phyloP scores from a whole-genome alignment of 495 filamentous ascomycete species.

The Penicillium arizonense region DNA sequence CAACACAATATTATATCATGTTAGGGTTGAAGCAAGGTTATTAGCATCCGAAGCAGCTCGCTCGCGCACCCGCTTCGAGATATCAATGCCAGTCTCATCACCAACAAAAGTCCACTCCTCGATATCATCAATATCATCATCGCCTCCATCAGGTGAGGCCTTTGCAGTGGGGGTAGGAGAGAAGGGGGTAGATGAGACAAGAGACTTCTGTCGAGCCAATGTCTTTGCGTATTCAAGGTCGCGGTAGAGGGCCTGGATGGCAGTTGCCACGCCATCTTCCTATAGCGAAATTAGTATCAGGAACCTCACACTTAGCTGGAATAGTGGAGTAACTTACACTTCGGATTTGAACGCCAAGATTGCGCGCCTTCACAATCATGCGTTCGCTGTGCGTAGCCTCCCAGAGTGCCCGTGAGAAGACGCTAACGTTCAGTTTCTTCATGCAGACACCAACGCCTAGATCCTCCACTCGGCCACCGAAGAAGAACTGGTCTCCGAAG shows the following conservation, averaged over 20 bases:
- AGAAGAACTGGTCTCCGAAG: conserved; percentile 98
- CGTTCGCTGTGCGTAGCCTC: conserved; percentile 82
- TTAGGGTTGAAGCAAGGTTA: conserved; percentile 7
- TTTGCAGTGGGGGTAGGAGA: conserved; percentile 38
- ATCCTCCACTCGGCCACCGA: conserved; percentile 83
- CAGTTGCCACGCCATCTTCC: conserved; percentile 86
- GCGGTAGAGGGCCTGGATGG: conserved; percentile 90
- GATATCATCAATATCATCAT: conserved; percentile 47
- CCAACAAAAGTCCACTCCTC: conserved; percentile 76
- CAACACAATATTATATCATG: conserved; percentile 9
- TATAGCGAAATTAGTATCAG: conserved; percentile 28
- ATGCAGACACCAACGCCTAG: conserved; percentile 88
- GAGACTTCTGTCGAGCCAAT: conserved; percentile 64
- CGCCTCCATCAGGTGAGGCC: conserved; percentile 35
- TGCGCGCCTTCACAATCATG: conserved; percentile 82
- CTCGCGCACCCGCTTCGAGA: conserved; percentile 40
- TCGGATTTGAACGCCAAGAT: conserved; percentile 82
- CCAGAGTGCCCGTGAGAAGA: conserved; percentile 87
- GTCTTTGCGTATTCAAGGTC: conserved; percentile 95
- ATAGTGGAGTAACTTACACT: conserved; percentile 54
- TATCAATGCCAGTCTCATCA: conserved; percentile 60
- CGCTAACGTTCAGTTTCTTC: conserved; percentile 79
- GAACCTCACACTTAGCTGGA: neutral
- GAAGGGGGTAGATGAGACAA: conserved; percentile 41
- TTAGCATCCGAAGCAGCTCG: conserved; percentile 30